Base-by-base conservation (phyloP, 306 rosid genomes). In the Ziziphus jujuba region DNA sequence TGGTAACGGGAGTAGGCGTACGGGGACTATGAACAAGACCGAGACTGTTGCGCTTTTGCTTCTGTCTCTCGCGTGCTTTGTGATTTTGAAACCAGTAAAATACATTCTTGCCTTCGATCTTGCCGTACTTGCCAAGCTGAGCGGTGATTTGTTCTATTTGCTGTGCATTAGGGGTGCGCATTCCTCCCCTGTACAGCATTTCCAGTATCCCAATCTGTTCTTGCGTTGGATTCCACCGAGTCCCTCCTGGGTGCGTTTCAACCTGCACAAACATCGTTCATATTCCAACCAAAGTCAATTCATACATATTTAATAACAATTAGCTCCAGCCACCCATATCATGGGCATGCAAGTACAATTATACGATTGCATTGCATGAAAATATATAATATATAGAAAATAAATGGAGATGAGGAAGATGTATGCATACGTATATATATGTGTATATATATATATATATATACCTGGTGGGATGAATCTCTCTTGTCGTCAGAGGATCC, bases 21-120 rank as follows among this genome's bases (percentile, higher is more conserved):
- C 86, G 71, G 9, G 93, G 89, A 65, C 75, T 80, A 43, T 85
- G 98, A 33, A 60, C 35, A 63, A 88, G 91, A 59, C 84, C 80
- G 53, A 83, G 85, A 71, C 78, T 80, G 74, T 71, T 71, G 22
- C 97, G 89, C 80, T 93, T 93, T 73, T 88, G 99, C 76, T 93
- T 93, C 74, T 93, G 99, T 61, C 97, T 70, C 73, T 93, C 99
- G 17, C 99, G 85, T 24, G 99, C 99, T 65, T 93, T 93, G 84
- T 93, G 99, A 68, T 93, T 93, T 58, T 93, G 97, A 80, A 93
- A 93, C 99, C 97, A 93, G 81, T 93, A 93, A 34, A 93, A 93
- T 36, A 93, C 99, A 60, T 93, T 93, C 75, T 93, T 93, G n/a
- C 99, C 99, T 77, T 93, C 99, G 23, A 93, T 93, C 71, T 93